Base-by-base conservation (phyloP, 176 grass and related monocot genomes). In the Zoysia japonica region DNA sequence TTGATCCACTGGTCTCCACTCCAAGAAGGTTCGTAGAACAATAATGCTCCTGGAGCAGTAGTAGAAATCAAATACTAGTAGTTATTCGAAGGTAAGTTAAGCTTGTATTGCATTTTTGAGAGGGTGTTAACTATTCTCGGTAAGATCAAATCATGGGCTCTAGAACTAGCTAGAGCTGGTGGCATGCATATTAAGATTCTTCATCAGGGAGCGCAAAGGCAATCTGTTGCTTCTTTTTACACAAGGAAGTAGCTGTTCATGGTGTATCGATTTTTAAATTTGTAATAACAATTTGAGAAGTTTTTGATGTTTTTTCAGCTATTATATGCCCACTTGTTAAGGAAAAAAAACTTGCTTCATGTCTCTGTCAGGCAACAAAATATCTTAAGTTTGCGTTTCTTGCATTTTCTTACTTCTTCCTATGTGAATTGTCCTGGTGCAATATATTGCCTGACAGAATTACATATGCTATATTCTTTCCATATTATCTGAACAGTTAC, bases 171-270 rank as follows among this genome's bases (percentile, higher is more conserved):
- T 79, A 54, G 28, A 54, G 16, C 75, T 65, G 35, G 36, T 78
- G 72, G 47, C 57, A 79, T 56, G 47, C 67, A 65, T 55, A 28
- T 28, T 28, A 28, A 76, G 57, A 10, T 51, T 81, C 71, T 85
- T 69, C 61, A 49, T 61, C 59, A 36, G 19, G 40, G 49, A 56
- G 37, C 8, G 51, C 48, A 54, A 77, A 77, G 51, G 78, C 67
- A 81, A 72, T 59, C 77, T 15, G 67, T 72, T 77, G 67, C 78
- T 89, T 89, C 67, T 85, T 80, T 84, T 85, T 80, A 52, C 20
- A 37, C 49, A 70, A 80, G 59, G 71, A 80, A 76, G 78, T 72
- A 77, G 72, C 36, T 8, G 51, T 60, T 72, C 54, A 66, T 42
- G 71, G 60, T 52, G 44, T 9, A 53, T 61, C 59, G 59, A 41